Base-by-base conservation (phyloP, 2,329 filamentous ascomycete genomes). In the Botrytis fabae region DNA sequence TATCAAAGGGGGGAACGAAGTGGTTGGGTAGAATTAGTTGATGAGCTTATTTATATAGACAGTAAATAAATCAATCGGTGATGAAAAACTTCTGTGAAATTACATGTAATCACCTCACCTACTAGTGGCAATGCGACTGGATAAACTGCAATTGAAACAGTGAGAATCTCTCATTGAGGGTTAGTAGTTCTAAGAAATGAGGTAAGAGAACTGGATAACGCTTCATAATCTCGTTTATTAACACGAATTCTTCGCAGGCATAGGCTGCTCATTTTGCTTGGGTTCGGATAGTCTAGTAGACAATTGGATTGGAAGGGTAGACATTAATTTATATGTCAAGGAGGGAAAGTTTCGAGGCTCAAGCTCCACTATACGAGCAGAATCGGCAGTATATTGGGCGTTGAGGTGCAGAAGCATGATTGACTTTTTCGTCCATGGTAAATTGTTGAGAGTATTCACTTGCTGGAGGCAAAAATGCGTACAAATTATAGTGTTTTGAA, bases 341-440 rank as follows among this genome's bases (percentile, higher is more conserved):
- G 8, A 16, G 4, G 3, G 7, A 1, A 22, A 5, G 22, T 9
- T 2, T 20, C 16, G 18, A 2, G 3, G 35, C 1, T 28, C 5
- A 3, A 5, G 0, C 1, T 35, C 16, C 35, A 10, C n/a, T 32
- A 18, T 59, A 20, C 8, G 7, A 59, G 16, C 20, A 5, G 3
- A 32, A 9, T 0, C 20, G 4, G 28, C 16, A 10, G 8, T 35
- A 7, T 35, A 8, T 2, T 22, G 18, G 9, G 28, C 3, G 6
- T 20, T 32, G 2, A 4, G 4, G 28, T 32, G 3, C 2, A 59
- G 8, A 20, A 59, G 16, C 18, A 59, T 35, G 4, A n/a, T 22
- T 59, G 0, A 20, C 5, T 60, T 38, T 9, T 22, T 35, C 32
- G 4, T 2, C 4, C 9, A 35, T 20, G 10, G 7, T 6, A 12